A percentile compares a stretch with the other conserved stretches of the same genome.
Evolutionary conservation across 1,284 basidiomycete species (phyloP).

Genomic region (Ganoderma meredithae): DNA sequence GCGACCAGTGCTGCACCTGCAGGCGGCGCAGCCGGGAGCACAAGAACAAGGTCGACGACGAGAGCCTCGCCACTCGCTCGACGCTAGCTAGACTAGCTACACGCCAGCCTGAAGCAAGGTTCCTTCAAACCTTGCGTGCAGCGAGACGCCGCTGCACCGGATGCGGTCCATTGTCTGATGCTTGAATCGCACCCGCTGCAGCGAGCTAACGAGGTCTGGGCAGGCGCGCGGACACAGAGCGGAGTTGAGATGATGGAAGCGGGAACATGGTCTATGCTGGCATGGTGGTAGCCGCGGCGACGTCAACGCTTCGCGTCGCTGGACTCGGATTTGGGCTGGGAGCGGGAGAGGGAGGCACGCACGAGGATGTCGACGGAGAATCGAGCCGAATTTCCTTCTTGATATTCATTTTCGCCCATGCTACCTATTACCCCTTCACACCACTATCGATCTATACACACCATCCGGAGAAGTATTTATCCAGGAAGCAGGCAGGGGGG

Average conservation of each 20-base stretch:
- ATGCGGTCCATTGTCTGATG: not conserved
- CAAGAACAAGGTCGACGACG: not conserved
- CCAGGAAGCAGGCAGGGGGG: slow-evolving; percentile 4
- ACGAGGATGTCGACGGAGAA: not conserved
- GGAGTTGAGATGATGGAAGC: slow-evolving; percentile 12
- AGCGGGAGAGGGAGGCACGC: not conserved
- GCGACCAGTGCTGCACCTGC: not conserved
- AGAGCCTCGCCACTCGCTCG: slow-evolving; percentile 5
- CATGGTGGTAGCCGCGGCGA: not conserved
- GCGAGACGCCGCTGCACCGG: slow-evolving; percentile 6
- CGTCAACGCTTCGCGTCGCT: slow-evolving; percentile 1
- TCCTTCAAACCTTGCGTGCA: slow-evolving; percentile 4
- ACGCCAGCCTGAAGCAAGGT: slow-evolving; percentile 4
- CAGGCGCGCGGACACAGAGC: slow-evolving; percentile 7
- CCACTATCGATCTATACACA: not conserved
- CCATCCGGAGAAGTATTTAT: slow-evolving; percentile 3
- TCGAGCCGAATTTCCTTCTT: not conserved
- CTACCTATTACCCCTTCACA: slow-evolving; percentile 4
- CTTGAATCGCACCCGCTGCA: not conserved
- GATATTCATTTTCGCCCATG: slow-evolving; percentile 9
- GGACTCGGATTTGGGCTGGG: not conserved
- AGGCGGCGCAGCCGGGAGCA: slow-evolving; percentile 1
- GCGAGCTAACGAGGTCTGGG: not conserved
- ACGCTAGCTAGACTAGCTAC: not conserved
- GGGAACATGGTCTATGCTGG: not conserved